A percentile compares a stretch with the other conserved stretches of the same genome.
phyloP scores from a whole-genome alignment of 192 early-diverging fungal genomes.

The Helicostylum pulchrum region DNA sequence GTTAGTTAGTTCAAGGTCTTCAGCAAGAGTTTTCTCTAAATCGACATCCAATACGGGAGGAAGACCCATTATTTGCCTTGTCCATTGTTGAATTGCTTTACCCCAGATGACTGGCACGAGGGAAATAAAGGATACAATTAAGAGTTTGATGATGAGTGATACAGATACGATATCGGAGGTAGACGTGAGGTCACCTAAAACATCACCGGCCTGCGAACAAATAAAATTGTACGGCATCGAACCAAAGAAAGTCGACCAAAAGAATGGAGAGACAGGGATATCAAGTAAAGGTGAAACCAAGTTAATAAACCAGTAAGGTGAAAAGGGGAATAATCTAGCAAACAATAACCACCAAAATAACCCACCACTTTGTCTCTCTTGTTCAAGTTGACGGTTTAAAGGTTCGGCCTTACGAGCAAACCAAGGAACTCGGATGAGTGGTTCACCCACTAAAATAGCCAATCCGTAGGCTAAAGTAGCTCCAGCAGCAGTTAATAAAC shows the following conservation, averaged over 20 bases:
- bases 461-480: constrained; percentile 29
- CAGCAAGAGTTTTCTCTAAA: neutral
- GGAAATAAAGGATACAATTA: constrained; percentile 33
- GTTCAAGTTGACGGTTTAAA: constrained; percentile 24
- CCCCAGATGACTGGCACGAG: constrained; percentile 37
- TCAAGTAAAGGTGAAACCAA: constrained; percentile 46
- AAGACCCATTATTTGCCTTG: constrained; percentile 2
- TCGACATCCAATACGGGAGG: constrained; percentile 3
- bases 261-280: constrained; percentile 46
- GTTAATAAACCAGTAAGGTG: constrained; percentile 58
- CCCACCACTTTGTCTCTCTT: constrained; percentile 30
- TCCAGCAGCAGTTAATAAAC: constrained; percentile 25
- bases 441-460: constrained; percentile 29
- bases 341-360: constrained; percentile 54
- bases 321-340: constrained; percentile 49
- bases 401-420: constrained; percentile 7
- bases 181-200: constrained; percentile 42
- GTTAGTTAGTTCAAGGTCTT: neutral
- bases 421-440: constrained; percentile 30
- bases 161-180: constrained; percentile 36
- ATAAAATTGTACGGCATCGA: constrained; percentile 54
- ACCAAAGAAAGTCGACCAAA: constrained; percentile 51
- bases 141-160: constrained; percentile 32
- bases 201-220: constrained; percentile 49
- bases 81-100: constrained; percentile 20